Evolutionary conservation across 1,139 yeast species (phyloP).

Genomic region (Zygoascus meyerae): DNA sequence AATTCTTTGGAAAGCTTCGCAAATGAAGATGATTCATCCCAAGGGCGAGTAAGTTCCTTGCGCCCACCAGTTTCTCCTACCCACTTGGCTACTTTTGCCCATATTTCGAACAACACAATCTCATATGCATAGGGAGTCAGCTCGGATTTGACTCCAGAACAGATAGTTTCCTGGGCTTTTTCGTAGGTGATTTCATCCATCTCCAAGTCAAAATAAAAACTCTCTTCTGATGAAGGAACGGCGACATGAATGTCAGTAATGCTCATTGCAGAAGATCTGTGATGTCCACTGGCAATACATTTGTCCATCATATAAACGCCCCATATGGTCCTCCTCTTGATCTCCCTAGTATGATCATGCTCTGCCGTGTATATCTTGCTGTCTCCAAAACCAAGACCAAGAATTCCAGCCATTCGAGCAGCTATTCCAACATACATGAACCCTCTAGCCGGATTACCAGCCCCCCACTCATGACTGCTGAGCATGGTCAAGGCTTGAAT

Average conservation of each 20-base stretch:
- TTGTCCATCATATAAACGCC: slow-evolving; percentile 16
- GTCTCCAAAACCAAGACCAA: slow-evolving; percentile 11
- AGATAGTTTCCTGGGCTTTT: not conserved
- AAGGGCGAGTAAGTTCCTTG: slow-evolving; percentile 12
- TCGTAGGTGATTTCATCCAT: slow-evolving; percentile 1
- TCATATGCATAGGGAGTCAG: slow-evolving; percentile 13
- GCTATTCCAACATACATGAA: slow-evolving; percentile 88
- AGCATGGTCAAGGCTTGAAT: slow-evolving; percentile 16
- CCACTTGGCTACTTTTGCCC: slow-evolving; percentile 15
- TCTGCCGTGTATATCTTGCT: not conserved
- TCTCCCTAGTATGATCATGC: slow-evolving; percentile 5
- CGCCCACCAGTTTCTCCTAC: slow-evolving; percentile 16
- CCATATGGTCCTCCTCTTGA: slow-evolving; percentile 14
- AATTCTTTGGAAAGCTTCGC: slow-evolving; percentile 7
- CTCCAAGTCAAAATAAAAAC: slow-evolving; percentile 13
- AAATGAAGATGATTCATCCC: slow-evolving; percentile 12
- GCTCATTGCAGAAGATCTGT: slow-evolving; percentile 12
- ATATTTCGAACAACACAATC: slow-evolving; percentile 14
- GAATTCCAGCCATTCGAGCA: slow-evolving; percentile 81
- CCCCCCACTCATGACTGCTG: slow-evolving; percentile 18
- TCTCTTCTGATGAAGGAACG: slow-evolving; percentile 13
- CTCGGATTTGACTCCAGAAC: not conserved
- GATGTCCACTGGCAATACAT: slow-evolving; percentile 14
- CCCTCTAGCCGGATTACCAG: slow-evolving; percentile 43
- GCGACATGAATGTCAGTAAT: slow-evolving; percentile 13